Evolutionary conservation across 2,329 filamentous ascomycete species (phyloP), one percentile per base, ranked within the genome.

Genomic region (Colletotrichum karsti): DNA sequence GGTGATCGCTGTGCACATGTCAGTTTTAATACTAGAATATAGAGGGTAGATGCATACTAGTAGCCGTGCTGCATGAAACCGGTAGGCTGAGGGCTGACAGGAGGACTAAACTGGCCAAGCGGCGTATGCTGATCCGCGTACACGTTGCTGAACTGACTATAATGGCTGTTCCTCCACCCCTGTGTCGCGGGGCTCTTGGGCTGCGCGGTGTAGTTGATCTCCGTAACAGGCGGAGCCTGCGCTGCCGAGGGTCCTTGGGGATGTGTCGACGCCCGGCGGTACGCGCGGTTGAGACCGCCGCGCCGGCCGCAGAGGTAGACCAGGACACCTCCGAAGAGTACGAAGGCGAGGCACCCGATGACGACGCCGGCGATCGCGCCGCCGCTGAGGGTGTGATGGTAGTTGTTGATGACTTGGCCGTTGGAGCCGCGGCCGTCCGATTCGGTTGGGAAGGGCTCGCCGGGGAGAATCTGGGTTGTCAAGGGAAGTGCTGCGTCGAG

Each of bases 311-410:
- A 85, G 48, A 86, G 72, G 57, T 85, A 86, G 56, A 89, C 72
- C 6, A 89, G 73, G 0, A 75, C 79, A 8, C 83, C 79, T 9
- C 80, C 83, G 1, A 84, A 70, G 18, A 82, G 67, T 4, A 87
- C 58, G 2, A 84, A 77, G 2, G 82, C 85, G 1, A 84, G 78
- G 1, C 75, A 77, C 24, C 88, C 88, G 37, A 91, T 80, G 1
- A 81, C 82, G 30, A 91, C 89, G 5, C 89, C 90, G 1, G 87
- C 88, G 28, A 91, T 90, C 3, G 84, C 85, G 4, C 88, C 88
- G 0, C 76, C 63, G 7, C 73, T 74, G 22, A 80, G 69, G 18
- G 58, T 41, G 33, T 59, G 26, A 20, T 67, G 59, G 35, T 28
- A 55, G 58, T 63, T 63, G 54, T 55, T 62, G 54, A 41, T 56